Conservation (phyloP, 1,139 yeast species). For the Saccharomyces hybrid region DNA sequence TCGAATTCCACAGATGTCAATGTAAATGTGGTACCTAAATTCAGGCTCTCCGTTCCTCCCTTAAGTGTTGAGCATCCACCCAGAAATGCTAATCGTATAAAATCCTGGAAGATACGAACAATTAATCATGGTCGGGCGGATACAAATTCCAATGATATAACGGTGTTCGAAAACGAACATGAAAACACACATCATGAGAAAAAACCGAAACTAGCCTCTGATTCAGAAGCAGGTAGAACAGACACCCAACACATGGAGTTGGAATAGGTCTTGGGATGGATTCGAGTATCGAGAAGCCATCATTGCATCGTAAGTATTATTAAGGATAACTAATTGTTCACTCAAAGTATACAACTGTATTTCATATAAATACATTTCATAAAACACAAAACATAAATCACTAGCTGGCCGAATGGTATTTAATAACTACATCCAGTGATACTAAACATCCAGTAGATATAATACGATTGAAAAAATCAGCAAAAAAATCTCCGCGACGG, state of each 20-base stretch:
- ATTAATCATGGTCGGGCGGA: background rate
- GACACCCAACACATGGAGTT: background rate
- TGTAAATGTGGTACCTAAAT: slow-evolving; percentile 7
- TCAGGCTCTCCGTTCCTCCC: slow-evolving; percentile 13
- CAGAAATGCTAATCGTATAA: background rate
- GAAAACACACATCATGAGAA: background rate
- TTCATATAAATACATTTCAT: background rate
- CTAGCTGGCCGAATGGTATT: background rate
- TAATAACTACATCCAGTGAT: background rate
- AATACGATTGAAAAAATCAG: background rate
- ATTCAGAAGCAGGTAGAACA: background rate
- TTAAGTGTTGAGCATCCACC: slow-evolving; percentile 9
- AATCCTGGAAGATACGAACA: background rate
- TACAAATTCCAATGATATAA: background rate
- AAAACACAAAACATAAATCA: background rate
- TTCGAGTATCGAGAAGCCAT: background rate
- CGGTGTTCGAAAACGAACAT: background rate
- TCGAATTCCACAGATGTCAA: background rate
- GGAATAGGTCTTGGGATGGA: background rate
- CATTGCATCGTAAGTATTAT: background rate
- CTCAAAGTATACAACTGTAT: background rate
- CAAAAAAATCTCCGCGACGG: slow-evolving; percentile 33
- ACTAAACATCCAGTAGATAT: background rate
- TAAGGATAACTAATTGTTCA: background rate
- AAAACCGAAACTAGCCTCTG: background rate